Evolutionary conservation across 2,329 filamentous ascomycete species (phyloP), one percentile per base, ranked within the genome.

Genomic region (Berkeleyomyces rouxiae): DNA sequence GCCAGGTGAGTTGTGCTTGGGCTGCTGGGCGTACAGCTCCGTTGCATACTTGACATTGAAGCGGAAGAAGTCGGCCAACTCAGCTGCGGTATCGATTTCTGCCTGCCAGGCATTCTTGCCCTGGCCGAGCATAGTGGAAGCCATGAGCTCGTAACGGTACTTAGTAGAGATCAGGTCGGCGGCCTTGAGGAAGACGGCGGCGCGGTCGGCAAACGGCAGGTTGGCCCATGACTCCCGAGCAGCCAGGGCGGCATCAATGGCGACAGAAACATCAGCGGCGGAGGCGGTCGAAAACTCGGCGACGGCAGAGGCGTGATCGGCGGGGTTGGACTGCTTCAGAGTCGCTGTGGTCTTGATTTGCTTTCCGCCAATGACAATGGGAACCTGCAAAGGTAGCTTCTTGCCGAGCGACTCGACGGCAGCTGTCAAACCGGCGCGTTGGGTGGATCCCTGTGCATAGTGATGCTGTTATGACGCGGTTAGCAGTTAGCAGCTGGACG

Each of bases 21-120:
- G 92, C 75, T 99, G 93, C 71, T 90, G 84, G 44, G 83, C 82
- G 72, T 96, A 96, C 63, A 96, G 77, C 72, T 96, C 88, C 75
- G 96, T 86, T 37, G 92, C 92, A 71, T 93, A 96, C 73, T 91
- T 84, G 61, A 96, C 92, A 71, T 93, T 93, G 78, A 96, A 96
- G 71, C 90, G 84, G 72, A 97, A 78, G 75, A 97, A 97, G 73
- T 99, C 92, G 68, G 83, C 86, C 68, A 95, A 76, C 79, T 99
- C 93, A 7, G 92, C 92, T 16, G 92, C 92, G 46, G 91, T 82
- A 74, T 97, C 92, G 67, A 97, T 97, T 79, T 99, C 92, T n/a
- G 93, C 92, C 75, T 99, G 92, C 90, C 90, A 97, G 58, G 89
- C 90, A 73, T 96, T 97, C 82, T 97, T 97, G 70, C 93, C 92